Percentiles rank a stretch among this genome's conserved stretches.
Conservation (phyloP, 2,329 filamentous ascomycete genomes). For the Colletotrichum echinochloae region DNA sequence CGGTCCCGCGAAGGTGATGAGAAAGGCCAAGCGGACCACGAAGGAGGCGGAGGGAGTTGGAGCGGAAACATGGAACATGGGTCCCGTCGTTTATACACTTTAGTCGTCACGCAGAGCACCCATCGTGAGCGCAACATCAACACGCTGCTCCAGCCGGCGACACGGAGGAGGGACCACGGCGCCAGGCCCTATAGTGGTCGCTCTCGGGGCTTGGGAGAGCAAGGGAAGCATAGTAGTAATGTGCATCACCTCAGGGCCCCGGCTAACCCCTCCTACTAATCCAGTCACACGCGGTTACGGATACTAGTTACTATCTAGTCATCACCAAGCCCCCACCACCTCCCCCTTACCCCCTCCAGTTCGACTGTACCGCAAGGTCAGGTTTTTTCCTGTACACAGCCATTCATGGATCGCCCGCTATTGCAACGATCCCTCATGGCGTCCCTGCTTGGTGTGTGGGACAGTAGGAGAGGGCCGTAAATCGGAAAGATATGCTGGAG, state of each 20-base stretch:
- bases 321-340: constrained; percentile 1
- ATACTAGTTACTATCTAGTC: background rate
- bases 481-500: background rate
- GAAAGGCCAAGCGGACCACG: constrained; percentile 12
- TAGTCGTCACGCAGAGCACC: constrained; percentile 10
- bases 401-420: constrained; percentile 8
- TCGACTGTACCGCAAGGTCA: background rate
- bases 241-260: background rate
- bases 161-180: background rate
- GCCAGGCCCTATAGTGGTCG: background rate
- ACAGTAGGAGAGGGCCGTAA: background rate
- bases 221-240: too few species aligned
- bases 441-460: constrained; percentile 7
- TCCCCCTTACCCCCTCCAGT: constrained; percentile 3
- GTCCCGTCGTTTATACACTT: constrained; percentile 16
- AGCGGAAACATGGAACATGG: background rate
- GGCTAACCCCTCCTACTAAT: background rate
- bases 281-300: constrained; percentile 1
- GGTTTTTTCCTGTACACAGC: background rate
- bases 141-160: constrained; percentile 3
- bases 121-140: constrained; percentile 6
- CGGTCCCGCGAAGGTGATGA: background rate
- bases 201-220: background rate
- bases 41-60: constrained; percentile 1
- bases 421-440: constrained; percentile 9